Base-by-base conservation (phyloP, 2,329 filamentous ascomycete species). In the Colletotrichum truncatum region DNA sequence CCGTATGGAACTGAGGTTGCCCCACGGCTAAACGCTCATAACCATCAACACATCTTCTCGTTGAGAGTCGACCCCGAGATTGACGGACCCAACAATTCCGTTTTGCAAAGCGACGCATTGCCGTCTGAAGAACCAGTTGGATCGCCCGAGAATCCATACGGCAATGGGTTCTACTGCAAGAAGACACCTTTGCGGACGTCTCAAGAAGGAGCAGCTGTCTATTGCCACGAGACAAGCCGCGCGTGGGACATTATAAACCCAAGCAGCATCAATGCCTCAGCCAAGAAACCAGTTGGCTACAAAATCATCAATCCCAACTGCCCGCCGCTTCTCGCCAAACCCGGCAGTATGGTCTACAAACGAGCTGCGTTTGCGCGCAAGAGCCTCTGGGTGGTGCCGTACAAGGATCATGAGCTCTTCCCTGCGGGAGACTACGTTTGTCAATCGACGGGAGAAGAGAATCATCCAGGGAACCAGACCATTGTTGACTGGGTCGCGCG, bases 61-160 rank as follows among this genome's bases (percentile, higher is more conserved):
- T 89, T 88, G 68, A 32, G 38, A 39, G 57, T 48, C 9, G 39
- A 61, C 25, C 53, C 39, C 18, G 58, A 51, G 12, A 34, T 64
- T 11, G 64, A 67, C 0, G 85, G 87, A 1, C 82, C 86, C 64
- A 93, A 92, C 72, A 91, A 67, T 21, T 55, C 90, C 0, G 80
- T 94, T 64, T 89, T 92, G 80, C 87, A 92, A 76, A 90, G 91
- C 45, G 91, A 94, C 70, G 90, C 91, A 4, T 80, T 83, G 1
- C 82, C 79, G 9, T 88, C 87, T 0, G 80, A 87, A 0, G 90
- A 86, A 9, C 85, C 87, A 41, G 85, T 91, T 0, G 91, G 91
- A 10, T 90, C 87, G 51, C 78, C 81, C 8, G 89, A 92, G 75
- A 93, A 94, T 77, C 87, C 84, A 59, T 90, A 92, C 74, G 91